Evolutionary conservation across 1,139 yeast genomes (phyloP), one percentile per base, ranked within the genome.

Genomic region (Kodamaea arcana): DNA sequence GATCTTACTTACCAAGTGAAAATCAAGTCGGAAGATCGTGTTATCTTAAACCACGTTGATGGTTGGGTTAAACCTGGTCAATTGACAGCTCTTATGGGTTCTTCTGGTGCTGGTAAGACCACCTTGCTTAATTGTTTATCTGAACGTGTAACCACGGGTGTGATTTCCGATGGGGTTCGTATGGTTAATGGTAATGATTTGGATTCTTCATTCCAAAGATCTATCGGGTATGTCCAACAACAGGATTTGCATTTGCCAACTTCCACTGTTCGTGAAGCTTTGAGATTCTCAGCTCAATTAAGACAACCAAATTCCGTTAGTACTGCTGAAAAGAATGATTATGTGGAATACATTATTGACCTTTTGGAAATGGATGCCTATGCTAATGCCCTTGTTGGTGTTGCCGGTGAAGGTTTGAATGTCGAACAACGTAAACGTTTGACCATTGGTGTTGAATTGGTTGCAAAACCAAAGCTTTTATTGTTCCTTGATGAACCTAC

Each of bases 401-500:
- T 80, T 44, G 79, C 86, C 30, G 94, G 94, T 60, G 80, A 75
- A 62, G 78, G 77, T 40, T 65, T 84, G 46, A 84, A 84, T 56
- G 94, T 84, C 44, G 94, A 85, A 59, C 94, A 84, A 61, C 75
- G 95, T 51, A 85, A 85, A 68, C 77, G 94, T 56, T 69, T 85
- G 47, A 83, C 94, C 15, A 80, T 83, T 54, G 90, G 94, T 46
- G 94, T 87, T 39, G 95, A 87, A 53, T 65, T 87, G 40, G 94
- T 87, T 29, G 95, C 95, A 17, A 86, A 83, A 56, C 95, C 96
- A 4, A 80, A 82, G 45, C 67, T 87, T 39, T 65, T 87, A 42
- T 65, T 87, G 37, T 87, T 87, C 61, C 71, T 87, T 52, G 96
- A 87, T 62, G 96, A 87, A 57, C 96, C 96, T 8, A 87, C 96